phyloP scores from a whole-genome alignment of 2,329 filamentous ascomycete genomes.

The Alternaria infectoria region DNA sequence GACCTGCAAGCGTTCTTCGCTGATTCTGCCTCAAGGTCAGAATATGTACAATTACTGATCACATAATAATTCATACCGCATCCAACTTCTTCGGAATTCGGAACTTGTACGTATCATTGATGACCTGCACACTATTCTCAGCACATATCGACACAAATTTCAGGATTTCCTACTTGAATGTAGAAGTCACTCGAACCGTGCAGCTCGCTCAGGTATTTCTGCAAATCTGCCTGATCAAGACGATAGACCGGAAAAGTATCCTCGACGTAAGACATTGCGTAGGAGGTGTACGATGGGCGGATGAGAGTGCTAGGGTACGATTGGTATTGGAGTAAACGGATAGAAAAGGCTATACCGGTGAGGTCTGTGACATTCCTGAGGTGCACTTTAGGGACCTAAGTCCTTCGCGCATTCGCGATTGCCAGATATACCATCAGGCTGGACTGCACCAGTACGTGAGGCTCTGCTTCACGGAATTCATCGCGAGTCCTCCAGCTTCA shows the following conservation, averaged over 20 bases:
- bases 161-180: constrained; percentile 5
- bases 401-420: not conserved
- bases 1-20: not conserved
- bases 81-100: constrained; percentile 9
- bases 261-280: constrained; percentile 1
- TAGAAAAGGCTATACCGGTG: not conserved
- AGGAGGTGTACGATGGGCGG: not conserved
- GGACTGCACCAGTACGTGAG: not conserved
- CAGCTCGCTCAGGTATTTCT: constrained; percentile 7
- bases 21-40: not conserved
- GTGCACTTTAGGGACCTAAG: not conserved
- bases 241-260: constrained; percentile 18
- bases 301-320: not conserved
- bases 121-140: constrained; percentile 9
- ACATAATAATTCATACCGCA: not conserved
- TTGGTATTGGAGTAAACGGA: not conserved
- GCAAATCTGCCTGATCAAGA: constrained; percentile 7
- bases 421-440: not conserved
- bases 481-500: not conserved
- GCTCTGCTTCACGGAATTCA: not conserved
- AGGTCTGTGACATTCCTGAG: not conserved
- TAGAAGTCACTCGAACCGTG: constrained; percentile 18
- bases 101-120: constrained; percentile 17
- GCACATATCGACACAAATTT: not conserved
- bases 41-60: not conserved